Evolutionary conservation across 2,329 filamentous ascomycete species (phyloP), one percentile per base, ranked within the genome.

Genomic region (Chrysoporthe austroafricana): DNA sequence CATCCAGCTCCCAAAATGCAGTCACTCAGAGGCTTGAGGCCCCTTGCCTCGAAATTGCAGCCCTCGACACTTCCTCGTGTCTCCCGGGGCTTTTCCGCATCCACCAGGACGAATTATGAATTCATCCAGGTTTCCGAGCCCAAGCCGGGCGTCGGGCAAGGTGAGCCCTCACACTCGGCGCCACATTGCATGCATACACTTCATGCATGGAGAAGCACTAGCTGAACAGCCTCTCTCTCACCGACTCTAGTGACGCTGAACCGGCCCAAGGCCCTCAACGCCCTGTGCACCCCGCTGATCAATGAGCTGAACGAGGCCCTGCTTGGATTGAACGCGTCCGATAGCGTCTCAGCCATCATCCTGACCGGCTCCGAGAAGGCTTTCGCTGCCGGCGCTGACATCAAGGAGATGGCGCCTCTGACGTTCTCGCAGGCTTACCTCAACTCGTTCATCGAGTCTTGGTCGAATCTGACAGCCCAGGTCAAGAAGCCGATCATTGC

Each of bases 321-420:
- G 65, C 81, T 81, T 70, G 84, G 87, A 68, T 89, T 94, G 80
- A 91, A 95, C 76, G 79, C 84, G 60, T 88, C 91, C 70, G 85
- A 90, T 66, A 84, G 86, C 43, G 90, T 94, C 71, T 87, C 88
- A 11, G 91, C 90, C 73, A 93, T 97, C 73, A 80, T 99, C 68
- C 84, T 99, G 68, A 97, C 96, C 0, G 96, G 96, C 66, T 96
- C 91, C 58, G 85, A 93, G 72, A 93, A 91, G 79, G 94, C 95
- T 54, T 99, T 97, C 77, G 95, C 95, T 42, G 95, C 96, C 57
- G 96, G 96, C 63, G 96, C 96, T 70, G 96, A 99, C 80, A 99
- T 99, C 84, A 98, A 98, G 81, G 96, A 99, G 81, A 99, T 99
- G 96, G 92, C 93, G 42, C 90, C 93, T 69, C 88, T 97, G 50